phyloP scores from a whole-genome alignment of 23 red algal genomes.

The Gracilaria domingensis region DNA sequence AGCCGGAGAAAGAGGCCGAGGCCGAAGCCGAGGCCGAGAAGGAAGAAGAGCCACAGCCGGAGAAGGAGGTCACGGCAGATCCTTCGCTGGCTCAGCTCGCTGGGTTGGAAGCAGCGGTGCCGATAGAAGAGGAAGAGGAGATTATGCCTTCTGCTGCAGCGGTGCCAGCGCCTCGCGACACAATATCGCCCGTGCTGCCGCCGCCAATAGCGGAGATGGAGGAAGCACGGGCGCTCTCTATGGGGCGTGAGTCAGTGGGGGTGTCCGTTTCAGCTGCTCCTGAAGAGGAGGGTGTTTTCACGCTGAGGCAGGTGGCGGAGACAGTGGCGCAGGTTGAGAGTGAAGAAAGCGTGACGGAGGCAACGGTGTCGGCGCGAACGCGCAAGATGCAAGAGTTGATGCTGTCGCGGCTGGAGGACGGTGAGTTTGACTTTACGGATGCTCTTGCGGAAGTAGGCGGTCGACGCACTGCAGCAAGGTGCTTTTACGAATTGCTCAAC shows the following conservation, averaged over 20 bases:
- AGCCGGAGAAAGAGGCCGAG: constrained; percentile 15
- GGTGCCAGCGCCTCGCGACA: constrained; percentile 7
- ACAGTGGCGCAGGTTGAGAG: constrained; percentile 23
- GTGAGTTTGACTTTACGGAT: constrained; percentile 29
- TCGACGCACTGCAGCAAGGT: constrained; percentile 41
- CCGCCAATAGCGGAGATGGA: neutral
- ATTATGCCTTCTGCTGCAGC: neutral
- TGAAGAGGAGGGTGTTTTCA: constrained; percentile 1
- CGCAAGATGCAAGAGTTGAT: constrained; percentile 67
- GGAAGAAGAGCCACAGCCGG: neutral
- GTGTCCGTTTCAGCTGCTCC: neutral
- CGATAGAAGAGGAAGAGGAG: constrained; percentile 12
- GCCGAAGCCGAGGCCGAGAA: neutral
- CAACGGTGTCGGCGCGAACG: constrained; percentile 40
- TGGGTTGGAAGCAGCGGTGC: neutral
- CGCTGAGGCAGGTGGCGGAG: constrained; percentile 20
- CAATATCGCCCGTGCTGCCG: constrained; percentile 22
- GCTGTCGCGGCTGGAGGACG: neutral
- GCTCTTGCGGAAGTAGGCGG: constrained; percentile 17
- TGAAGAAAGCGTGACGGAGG: constrained; percentile 33
- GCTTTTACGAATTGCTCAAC: constrained; percentile 69
- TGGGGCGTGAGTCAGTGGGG: constrained; percentile 5
- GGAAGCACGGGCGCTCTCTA: neutral
- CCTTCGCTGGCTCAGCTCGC: neutral
- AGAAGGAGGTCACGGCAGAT: constrained; percentile 32